phyloP scores from a whole-genome alignment of 495 filamentous ascomycete species.

The Talaromyces adpressus region DNA sequence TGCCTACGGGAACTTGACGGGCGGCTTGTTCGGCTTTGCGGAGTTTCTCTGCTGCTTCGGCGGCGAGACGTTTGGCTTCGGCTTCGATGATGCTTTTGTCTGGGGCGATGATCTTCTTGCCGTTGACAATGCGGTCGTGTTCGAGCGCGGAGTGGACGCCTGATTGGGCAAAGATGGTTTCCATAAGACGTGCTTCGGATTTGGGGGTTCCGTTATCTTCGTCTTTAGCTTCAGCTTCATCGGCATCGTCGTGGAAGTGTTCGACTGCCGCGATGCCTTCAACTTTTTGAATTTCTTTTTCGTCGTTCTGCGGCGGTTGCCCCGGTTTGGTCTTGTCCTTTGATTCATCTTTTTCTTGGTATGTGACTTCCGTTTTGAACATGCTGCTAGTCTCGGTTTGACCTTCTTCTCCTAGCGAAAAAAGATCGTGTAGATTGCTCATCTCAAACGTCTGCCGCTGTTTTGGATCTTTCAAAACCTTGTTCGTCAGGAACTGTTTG shows the following conservation, averaged over 20 bases:
- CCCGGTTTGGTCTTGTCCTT: slow-evolving; percentile 3
- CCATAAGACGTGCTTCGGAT: slow-evolving; percentile 64
- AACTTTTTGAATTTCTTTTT: slow-evolving; percentile 42
- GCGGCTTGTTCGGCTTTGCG: slow-evolving; percentile 66
- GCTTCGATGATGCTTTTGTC: slow-evolving; percentile 68
- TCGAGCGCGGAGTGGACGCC: slow-evolving; percentile 80
- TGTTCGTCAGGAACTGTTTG: slow-evolving; percentile 93
- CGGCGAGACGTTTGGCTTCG: slow-evolving; percentile 76
- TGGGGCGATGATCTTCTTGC: slow-evolving; percentile 53
- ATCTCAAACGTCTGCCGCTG: slow-evolving; percentile 80
- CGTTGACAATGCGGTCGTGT: slow-evolving; percentile 80
- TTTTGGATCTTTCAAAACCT: slow-evolving; percentile 87
- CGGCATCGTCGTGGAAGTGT: slow-evolving; percentile 37
- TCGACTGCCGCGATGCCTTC: slow-evolving; percentile 55
- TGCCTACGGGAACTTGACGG: slow-evolving; percentile 64
- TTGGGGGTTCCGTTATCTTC: slow-evolving; percentile 34
- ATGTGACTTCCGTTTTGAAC: slow-evolving; percentile 75
- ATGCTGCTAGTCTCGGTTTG: slow-evolving; percentile 76
- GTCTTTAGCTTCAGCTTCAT: slow-evolving; percentile 26
- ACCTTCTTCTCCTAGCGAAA: slow-evolving; percentile 64
- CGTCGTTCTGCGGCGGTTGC: slow-evolving; percentile 17
- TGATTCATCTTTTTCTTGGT: slow-evolving; percentile 25
- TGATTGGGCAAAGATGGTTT: slow-evolving; percentile 76
- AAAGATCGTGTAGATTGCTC: slow-evolving; percentile 83
- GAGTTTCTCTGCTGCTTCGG: slow-evolving; percentile 66